Evolutionary conservation across 495 filamentous ascomycete species (phyloP).

Genomic region (Barbatosphaeria neglecta): DNA sequence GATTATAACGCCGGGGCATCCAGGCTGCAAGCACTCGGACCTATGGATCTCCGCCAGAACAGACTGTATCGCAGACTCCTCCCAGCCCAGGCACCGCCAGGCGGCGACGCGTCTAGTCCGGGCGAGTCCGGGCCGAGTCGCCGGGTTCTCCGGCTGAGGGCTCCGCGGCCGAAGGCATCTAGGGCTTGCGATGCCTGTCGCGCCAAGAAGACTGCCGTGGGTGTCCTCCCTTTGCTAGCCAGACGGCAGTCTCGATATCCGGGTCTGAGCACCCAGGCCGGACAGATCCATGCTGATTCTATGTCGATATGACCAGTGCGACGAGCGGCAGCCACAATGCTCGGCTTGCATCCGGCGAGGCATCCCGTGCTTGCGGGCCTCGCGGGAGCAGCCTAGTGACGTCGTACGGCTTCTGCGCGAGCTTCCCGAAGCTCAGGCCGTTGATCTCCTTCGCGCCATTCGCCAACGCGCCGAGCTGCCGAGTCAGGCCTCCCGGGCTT

Average conservation of each 20-base stretch:
- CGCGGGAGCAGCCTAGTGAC: background rate
- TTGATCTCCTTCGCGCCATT: background rate
- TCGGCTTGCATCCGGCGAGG: background rate
- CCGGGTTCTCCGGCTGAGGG: too few species aligned
- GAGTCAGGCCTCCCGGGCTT: too few species aligned
- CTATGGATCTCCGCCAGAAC: too few species aligned
- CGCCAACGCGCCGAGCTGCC: background rate
- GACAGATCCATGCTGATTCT: background rate
- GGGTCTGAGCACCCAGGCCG: background rate
- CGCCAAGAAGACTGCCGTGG: background rate
- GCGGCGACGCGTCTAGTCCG: too few species aligned
- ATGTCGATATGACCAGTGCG: background rate
- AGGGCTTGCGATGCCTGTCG: background rate
- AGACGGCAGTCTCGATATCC: background rate
- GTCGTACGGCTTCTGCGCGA: background rate
- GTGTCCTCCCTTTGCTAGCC: background rate
- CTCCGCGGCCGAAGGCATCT: too few species aligned
- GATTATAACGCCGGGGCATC: too few species aligned
- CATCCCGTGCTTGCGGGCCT: background rate
- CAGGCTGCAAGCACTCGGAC: too few species aligned
- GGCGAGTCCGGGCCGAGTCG: too few species aligned
- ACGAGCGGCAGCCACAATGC: background rate
- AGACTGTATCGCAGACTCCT: too few species aligned
- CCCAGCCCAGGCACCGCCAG: too few species aligned
- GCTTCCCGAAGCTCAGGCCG: background rate